Base-by-base conservation (phyloP, 2,329 filamentous ascomycete species). In the Venturia oleaginea region DNA sequence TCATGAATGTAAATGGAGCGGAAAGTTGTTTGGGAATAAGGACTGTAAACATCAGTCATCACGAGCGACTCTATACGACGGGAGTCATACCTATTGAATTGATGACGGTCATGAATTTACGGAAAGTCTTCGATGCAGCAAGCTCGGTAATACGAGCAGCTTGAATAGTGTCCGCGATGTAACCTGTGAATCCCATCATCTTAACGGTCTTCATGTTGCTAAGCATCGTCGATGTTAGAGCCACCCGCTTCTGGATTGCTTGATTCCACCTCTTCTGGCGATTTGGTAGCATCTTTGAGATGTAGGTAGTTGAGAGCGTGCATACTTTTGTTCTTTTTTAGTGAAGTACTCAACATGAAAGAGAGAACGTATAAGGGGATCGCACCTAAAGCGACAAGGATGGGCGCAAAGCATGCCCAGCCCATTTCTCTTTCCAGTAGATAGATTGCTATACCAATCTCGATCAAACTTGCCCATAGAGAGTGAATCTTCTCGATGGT, bases 191-290 rank as follows among this genome's bases (percentile, higher is more conserved):
- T n/a, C 60, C 60, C 30, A 51, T 34, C 60, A 62, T 62, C 30
- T 62, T 62, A 4, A 62, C 60, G 24, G 40, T 37, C 32, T 62
- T 62, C 60, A 62, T 62, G 10, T 24, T 42, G 24, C 60, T 62
- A 15, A 62, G 30, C 40, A 62, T 30, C 24, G 38, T 30, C 40
- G 60, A 42, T 32, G 60, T 62, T 6, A 48, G 6, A 32, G 40
- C 60, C 3, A 62, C 42, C 8, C 60, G 60, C 8, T 62, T 48
- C 17, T 62, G 60, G 4, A 48, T 51, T 22, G 60, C 40, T 27
- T 62, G 30, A 24, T 46, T 62, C 60, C 60, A 62, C 4, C 4
- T 43, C 13, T 60, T 60, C 57, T 38, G 34, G 30, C 57, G 57
- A 10, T 5, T 24, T 8, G 34, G 57, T 37, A 60, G 15, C 13